Conservation (phyloP, 169 alveolate genomes). For the Theileria orientalis region DNA sequence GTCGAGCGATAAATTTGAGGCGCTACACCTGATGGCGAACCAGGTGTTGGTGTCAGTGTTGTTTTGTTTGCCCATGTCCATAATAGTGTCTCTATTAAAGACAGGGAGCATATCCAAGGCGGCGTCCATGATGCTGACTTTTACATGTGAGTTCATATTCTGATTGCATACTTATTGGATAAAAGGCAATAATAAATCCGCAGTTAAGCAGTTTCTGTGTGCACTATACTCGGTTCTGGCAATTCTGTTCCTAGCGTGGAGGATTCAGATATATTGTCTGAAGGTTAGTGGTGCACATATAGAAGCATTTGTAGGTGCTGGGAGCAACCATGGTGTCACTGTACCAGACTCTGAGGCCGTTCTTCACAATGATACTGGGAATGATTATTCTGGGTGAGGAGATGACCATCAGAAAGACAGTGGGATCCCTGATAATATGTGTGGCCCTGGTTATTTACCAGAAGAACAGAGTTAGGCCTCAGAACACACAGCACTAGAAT, state of each 20-base stretch:
- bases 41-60: slow-evolving; percentile 46
- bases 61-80: slow-evolving; percentile 56
- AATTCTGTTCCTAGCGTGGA: slow-evolving; percentile 56
- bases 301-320: slow-evolving; percentile 22
- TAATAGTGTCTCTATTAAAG: slow-evolving; percentile 9
- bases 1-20: slow-evolving; percentile 56
- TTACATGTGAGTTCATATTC: no score
- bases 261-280: slow-evolving; percentile 52
- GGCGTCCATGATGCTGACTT: slow-evolving; percentile 22
- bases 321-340: slow-evolving; percentile 62
- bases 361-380: slow-evolving; percentile 61
- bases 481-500: slow-evolving; percentile 14
- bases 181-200: background rate
- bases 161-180: slow-evolving; percentile 16
- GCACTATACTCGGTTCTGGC: slow-evolving; percentile 58
- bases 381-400: slow-evolving; percentile 52
- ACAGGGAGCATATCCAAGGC: background rate
- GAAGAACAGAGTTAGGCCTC: slow-evolving; percentile 19
- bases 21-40: slow-evolving; percentile 33
- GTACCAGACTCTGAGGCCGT: slow-evolving; percentile 66
- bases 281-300: background rate
- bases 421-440: slow-evolving; percentile 61
- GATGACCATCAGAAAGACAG: slow-evolving; percentile 34
- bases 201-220: slow-evolving; percentile 32
- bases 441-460: slow-evolving; percentile 49